phyloP scores from a whole-genome alignment of 176 grass and related monocot genomes.

The Lolium multiflorum region DNA sequence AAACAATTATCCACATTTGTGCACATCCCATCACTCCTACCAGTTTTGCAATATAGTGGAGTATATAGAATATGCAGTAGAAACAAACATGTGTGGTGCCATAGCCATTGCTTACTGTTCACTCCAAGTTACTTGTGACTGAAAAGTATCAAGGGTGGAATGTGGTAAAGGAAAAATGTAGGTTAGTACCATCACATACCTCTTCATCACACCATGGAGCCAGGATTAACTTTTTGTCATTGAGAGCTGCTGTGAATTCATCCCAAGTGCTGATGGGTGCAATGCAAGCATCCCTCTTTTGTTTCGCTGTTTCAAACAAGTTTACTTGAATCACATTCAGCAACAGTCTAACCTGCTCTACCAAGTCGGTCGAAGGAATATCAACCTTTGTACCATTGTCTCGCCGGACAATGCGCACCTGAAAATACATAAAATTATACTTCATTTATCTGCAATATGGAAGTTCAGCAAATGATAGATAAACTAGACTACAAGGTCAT shows the following conservation, averaged over 20 bases:
- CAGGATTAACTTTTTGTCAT: constrained; percentile 76
- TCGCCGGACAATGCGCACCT: constrained; percentile 78
- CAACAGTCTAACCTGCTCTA: constrained; percentile 68
- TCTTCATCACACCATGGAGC: constrained; percentile 93
- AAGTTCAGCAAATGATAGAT: not conserved
- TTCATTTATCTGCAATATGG: not conserved
- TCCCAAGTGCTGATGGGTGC: constrained; percentile 78
- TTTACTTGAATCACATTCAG: constrained; percentile 66
- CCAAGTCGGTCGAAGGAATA: constrained; percentile 65
- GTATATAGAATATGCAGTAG: not conserved
- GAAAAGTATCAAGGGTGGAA: not conserved
- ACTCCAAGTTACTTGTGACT: not conserved
- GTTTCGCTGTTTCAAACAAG: constrained; percentile 78
- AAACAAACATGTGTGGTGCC: not conserved
- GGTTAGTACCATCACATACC: constrained; percentile 38
- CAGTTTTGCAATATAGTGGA: not conserved
- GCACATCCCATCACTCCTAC: not conserved
- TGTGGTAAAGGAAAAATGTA: constrained; percentile 5
- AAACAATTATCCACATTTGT: not conserved
- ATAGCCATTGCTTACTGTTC: not conserved
- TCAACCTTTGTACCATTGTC: constrained; percentile 88
- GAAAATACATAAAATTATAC: constrained; percentile 28
- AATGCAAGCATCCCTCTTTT: constrained; percentile 88
- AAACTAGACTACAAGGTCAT: constrained; percentile 31
- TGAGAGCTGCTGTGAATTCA: constrained; percentile 74